These are phyloP conservation scores for Rickenella mellea DNA, from an alignment of 768 basidiomycete species.

Conservation along the genomic window DNA sequence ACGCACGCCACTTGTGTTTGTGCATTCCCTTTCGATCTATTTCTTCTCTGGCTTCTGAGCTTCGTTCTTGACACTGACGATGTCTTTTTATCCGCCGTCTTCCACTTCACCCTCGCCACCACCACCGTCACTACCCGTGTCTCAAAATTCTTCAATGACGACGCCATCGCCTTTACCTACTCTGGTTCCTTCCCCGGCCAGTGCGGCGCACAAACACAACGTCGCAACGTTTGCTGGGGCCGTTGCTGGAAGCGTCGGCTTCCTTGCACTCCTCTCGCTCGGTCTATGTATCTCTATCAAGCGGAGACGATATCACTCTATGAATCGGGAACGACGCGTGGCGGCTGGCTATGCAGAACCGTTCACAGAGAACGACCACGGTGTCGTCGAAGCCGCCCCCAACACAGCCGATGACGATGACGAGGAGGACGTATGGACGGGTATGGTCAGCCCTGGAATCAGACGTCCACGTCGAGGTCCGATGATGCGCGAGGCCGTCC, in stretches of 20 bases:
- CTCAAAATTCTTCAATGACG: no score
- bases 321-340: constrained; percentile 29
- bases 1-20: no score
- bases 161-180: constrained; percentile 10
- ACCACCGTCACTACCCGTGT: no score
- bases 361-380: constrained; percentile 15
- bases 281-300: constrained; percentile 44
- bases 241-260: constrained; percentile 41
- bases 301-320: constrained; percentile 31
- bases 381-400: constrained; percentile 14
- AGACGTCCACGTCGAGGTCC: neutral
- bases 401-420: constrained; percentile 20
- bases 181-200: neutral
- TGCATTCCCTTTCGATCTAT: neutral
- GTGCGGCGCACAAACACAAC: constrained; percentile 10
- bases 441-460: neutral
- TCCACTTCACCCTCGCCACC: neutral
- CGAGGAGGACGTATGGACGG: constrained; percentile 12
- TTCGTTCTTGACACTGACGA: neutral
- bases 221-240: constrained; percentile 44
- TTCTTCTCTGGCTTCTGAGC: no score
- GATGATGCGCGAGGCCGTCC: constrained; percentile 27
- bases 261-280: constrained; percentile 35
- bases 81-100: no score
- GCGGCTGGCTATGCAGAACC: constrained; percentile 16